These are phyloP conservation scores for Papiliotrema flavescens DNA, from an alignment of 1,284 basidiomycete genomes.

Conservation along the genomic window DNA sequence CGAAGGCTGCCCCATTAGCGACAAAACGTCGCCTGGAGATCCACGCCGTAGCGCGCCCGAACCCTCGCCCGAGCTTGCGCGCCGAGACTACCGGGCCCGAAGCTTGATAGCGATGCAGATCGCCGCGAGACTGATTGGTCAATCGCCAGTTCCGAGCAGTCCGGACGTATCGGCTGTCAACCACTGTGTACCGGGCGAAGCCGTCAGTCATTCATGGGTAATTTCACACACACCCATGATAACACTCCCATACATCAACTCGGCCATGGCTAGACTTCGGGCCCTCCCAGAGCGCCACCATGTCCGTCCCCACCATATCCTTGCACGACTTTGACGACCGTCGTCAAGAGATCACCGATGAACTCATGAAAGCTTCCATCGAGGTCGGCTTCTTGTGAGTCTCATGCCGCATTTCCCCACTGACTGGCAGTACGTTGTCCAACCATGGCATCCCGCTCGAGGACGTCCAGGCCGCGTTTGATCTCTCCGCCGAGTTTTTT, in stretches of 20 bases:
- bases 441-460: conserved; percentile 24
- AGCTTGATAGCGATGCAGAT: too few relatives aligned
- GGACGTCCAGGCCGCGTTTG: conserved; percentile 19
- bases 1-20: too few relatives aligned
- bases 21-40: too few relatives aligned
- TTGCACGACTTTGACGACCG: conserved; percentile 32
- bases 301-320: conserved; percentile 31
- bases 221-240: too few relatives aligned
- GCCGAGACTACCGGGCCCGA: too few relatives aligned
- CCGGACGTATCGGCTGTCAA: too few relatives aligned
- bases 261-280: neutral
- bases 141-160: too few relatives aligned
- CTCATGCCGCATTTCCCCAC: neutral
- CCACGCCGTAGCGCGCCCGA: too few relatives aligned
- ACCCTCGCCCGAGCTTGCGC: too few relatives aligned
- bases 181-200: neutral
- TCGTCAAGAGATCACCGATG: conserved; percentile 21
- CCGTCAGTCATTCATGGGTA: neutral
- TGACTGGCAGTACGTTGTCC: conserved; percentile 9
- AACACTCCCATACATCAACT: neutral
- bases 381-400: conserved; percentile 34
- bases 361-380: conserved; percentile 30
- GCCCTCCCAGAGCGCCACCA: conserved; percentile 2
- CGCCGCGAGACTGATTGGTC: too few relatives aligned
- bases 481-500: conserved; percentile 19